Base-by-base conservation (phyloP, 2,329 filamentous ascomycete species). In the Monilinia polystroma region DNA sequence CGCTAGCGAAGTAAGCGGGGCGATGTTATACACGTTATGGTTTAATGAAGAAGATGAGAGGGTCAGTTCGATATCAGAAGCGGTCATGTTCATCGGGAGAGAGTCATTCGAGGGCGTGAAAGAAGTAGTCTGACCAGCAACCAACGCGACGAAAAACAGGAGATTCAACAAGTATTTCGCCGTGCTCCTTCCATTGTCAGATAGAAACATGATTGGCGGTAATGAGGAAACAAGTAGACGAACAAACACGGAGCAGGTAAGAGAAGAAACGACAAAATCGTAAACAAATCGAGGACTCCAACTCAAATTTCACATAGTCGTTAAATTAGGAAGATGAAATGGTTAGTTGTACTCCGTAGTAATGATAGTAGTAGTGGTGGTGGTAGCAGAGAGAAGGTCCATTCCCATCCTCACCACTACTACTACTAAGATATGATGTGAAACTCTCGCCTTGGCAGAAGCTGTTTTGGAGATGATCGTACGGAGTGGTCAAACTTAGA, bases 101-200 rank as follows among this genome's bases (percentile, higher is more conserved):
- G 72, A 68, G 45, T 58, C 60, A 67, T 75, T 76, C 41, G 75
- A 71, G 18, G 73, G 72, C n/a, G 58, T 11, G 41, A 66, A 60
- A 32, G 57, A 60, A 16, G 51, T 23, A 59, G 58, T 64, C 26
- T 75, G 72, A 26, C 68, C 73, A 56, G 69, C 65, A 41, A 70
- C 71, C 63, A 72, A 57, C 56, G 59, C 59, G 26, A 67, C 32
- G 54, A 72, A 53, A 41, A 69, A 18, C 23, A 74, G 53, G 51
- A 72, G 43, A 38, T 66, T 67, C 49, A 68, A 68, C 60, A 72
- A 65, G 57, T 47, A 69, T 52, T 63, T 51, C 55, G 68, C 64
- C 68, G 71, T 70, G 67, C 57, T 66, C 67, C 70, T 67, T 58
- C 70, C 70, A 70, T 71, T 70, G 72, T 58, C 73, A 69, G 72